Base-by-base conservation (phyloP, 2,329 filamentous ascomycete species). In the Exophiala phaeomuriformis region DNA sequence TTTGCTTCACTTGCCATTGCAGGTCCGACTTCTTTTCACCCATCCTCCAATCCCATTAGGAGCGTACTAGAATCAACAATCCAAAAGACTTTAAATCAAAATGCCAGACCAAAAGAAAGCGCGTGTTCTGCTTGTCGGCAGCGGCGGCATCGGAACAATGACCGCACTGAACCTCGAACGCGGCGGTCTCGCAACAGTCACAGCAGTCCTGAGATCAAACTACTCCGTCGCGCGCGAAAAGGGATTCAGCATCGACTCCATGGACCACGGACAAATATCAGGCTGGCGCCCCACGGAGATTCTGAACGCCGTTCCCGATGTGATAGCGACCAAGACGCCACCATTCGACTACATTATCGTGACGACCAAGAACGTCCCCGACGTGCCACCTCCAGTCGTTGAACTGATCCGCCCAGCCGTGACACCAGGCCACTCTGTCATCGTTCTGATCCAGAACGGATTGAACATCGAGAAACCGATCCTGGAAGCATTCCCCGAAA, bases 391-490 rank as follows among this genome's bases (percentile, higher is more conserved):
- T 0, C 70, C 68, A 0, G 66, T 78, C 0, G 62, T 70, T 37
- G 73, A 78, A 1, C 64, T 81, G 32, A 74, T 83, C 29, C 62
- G 64, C 0, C 76, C 78, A 0, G 79, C 78, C 1, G 67, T 84
- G 1, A 77, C 75, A 0, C 70, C 72, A 0, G 71, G 69, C 1
- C 67, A 74, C 28, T 82, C 80, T 0, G 71, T 71, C 30, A 76
- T 84, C 42, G 70, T 83, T 0, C 71, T 84, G 4, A 68, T 81
- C 3, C 81, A 84, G 57, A 84, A 84, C 61, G 81, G 81, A 0
- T 66, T 84, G n/a, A 81, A 83, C 60, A 83, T 84, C 56, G 79
- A 84, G 58, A 74, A 71, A 40, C 78, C 79, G 0, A 63, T 83
- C 19, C 63, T 78, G 12, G 52, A 63, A 0, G 65, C 67, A 0